These are phyloP conservation scores for Marasmius fiardii DNA, from an alignment of 1,284 basidiomycete species.

Conservation along the genomic window DNA sequence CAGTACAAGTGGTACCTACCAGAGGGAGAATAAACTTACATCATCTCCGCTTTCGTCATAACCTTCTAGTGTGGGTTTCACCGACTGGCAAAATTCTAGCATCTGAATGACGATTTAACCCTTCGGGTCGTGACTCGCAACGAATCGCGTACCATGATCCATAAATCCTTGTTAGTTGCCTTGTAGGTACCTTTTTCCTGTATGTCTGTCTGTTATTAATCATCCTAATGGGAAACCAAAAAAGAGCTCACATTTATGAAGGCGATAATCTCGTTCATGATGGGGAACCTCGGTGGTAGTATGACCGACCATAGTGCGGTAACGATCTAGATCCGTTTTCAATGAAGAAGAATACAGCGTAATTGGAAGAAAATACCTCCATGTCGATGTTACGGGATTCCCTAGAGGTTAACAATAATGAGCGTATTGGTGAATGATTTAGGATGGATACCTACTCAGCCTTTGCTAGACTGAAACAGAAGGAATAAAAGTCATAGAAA, in stretches of 20 bases:
- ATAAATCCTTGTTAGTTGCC: conserved; percentile 78
- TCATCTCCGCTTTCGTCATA: conserved; percentile 70
- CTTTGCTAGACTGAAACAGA: conserved; percentile 69
- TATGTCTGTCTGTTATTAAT: background rate
- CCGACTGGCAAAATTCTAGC: conserved; percentile 66
- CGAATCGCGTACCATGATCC: conserved; percentile 64
- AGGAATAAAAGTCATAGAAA: conserved; percentile 64
- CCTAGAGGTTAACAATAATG: conserved; percentile 28
- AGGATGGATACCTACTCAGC: conserved; percentile 44
- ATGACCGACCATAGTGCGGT: conserved; percentile 72
- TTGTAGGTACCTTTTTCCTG: conserved; percentile 66
- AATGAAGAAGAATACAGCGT: background rate
- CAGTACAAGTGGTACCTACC: background rate
- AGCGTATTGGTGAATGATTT: background rate
- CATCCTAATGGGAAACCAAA: background rate
- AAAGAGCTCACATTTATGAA: conserved; percentile 57
- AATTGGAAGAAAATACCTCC: conserved; percentile 49
- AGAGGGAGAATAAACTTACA: conserved; percentile 37
- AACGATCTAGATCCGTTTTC: conserved; percentile 54
- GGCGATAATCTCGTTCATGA: conserved; percentile 56
- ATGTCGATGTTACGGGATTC: conserved; percentile 73
- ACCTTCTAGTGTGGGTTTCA: conserved; percentile 55
- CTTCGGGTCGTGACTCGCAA: conserved; percentile 4
- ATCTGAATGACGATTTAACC: conserved; percentile 37
- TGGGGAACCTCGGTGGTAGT: conserved; percentile 57